phyloP scores from a whole-genome alignment of 2,329 filamentous ascomycete species.

The Plenodomus biglobosus region DNA sequence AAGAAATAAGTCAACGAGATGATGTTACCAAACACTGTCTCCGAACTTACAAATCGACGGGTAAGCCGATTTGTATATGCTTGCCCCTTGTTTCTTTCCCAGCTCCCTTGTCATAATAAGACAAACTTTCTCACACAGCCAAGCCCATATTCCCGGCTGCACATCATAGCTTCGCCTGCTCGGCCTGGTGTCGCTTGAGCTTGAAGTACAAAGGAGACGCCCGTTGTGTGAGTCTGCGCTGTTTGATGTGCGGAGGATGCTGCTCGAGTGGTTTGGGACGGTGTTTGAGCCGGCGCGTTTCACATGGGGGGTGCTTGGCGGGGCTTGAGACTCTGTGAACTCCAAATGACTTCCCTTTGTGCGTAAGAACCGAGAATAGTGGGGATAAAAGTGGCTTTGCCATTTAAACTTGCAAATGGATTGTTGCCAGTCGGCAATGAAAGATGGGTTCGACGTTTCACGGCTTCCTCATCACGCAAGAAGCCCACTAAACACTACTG shows the following conservation, averaged over 20 bases:
- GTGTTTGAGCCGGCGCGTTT: constrained; percentile 22
- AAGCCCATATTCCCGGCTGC: background rate
- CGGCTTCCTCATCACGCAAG: no score
- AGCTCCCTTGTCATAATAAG: background rate
- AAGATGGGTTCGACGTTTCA: no score
- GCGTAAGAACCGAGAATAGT: no score
- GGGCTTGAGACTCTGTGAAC: background rate
- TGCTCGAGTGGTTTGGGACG: constrained; percentile 27
- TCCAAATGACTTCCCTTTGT: no score
- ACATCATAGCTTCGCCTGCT: background rate
- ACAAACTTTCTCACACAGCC: background rate
- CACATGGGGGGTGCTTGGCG: constrained; percentile 22
- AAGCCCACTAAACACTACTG: no score
- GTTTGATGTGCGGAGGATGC: constrained; percentile 34
- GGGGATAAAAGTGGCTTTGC: no score
- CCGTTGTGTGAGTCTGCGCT: constrained; percentile 1
- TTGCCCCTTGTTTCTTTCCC: background rate
- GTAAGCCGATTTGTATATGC: no score
- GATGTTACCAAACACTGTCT: no score
- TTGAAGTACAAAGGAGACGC: background rate
- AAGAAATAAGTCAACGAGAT: background rate
- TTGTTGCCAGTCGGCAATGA: no score
- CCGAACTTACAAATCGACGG: no score
- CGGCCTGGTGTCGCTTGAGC: constrained; percentile 7
- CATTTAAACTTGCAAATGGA: no score